These are phyloP conservation scores for Cercospora berteroae DNA, from an alignment of 2,329 filamentous ascomycete genomes.

Conservation along the genomic window DNA sequence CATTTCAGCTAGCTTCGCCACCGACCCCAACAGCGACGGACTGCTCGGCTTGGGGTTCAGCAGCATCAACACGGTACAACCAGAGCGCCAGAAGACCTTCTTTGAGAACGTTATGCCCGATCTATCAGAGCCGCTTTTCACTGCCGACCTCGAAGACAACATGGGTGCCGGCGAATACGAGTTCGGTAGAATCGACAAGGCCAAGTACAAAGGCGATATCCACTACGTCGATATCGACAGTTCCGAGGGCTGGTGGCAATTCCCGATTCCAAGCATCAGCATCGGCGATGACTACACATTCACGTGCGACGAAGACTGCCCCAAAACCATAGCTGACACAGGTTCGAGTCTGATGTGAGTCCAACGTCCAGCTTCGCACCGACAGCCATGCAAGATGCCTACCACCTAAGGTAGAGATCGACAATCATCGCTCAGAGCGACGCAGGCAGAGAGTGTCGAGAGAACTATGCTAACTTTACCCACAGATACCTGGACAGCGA, in stretches of 20 bases:
- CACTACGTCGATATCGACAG: constrained; percentile 62
- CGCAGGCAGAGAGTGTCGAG: background rate
- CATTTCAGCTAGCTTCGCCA: constrained; percentile 58
- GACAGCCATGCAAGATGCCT: background rate
- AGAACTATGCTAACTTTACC: background rate
- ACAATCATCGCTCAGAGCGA: background rate
- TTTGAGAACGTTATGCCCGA: constrained; percentile 66
- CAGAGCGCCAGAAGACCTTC: constrained; percentile 62
- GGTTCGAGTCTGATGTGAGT: constrained; percentile 59
- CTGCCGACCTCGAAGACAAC: constrained; percentile 62
- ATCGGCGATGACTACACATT: constrained; percentile 44
- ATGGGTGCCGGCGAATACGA: constrained; percentile 62
- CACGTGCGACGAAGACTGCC: constrained; percentile 22
- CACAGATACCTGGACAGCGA: constrained; percentile 52
- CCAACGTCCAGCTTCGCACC: background rate
- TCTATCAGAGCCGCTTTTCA: constrained; percentile 67
- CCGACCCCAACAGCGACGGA: constrained; percentile 63
- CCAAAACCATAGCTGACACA: constrained; percentile 48
- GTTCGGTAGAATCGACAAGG: constrained; percentile 67
- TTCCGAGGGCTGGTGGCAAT: constrained; percentile 67
- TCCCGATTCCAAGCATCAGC: constrained; percentile 57
- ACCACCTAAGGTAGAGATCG: background rate
- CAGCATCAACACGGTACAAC: constrained; percentile 60
- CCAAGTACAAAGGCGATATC: constrained; percentile 63
- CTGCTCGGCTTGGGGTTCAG: constrained; percentile 68